Evolutionary conservation across 495 filamentous ascomycete genomes (phyloP), one percentile per base, ranked within the genome.

Genomic region (Evernia prunastri): DNA sequence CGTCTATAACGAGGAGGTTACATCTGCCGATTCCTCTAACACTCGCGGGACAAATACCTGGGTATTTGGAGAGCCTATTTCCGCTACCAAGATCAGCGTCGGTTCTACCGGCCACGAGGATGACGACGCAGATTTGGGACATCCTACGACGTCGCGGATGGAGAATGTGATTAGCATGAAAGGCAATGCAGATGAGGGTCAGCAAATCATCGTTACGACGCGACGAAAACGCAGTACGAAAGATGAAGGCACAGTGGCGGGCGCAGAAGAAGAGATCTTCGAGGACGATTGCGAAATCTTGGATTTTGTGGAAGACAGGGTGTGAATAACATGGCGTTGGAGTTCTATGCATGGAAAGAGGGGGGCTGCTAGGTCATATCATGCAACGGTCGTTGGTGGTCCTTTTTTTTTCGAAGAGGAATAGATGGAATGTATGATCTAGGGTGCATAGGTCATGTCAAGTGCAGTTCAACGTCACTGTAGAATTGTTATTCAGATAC

Each of bases 251-350:
- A 60, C 59, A 62, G 54, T 62, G n/a, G 67, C 39, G 23, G 81
- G 80, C 31, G 83, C 85, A 20, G 89, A 87, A 39, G 89, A 92
- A 43, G 91, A 90, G 5, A 94, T 96, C 74, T 96, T 96, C 69
- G 92, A 96, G 73, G 91, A 96, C 71, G 92, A 94, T 72, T 93
- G 89, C 70, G 92, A 95, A 70, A 89, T 96, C 63, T 79, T 96
- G 68, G 92, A 96, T 77, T 96, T 92, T 83, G 90, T 90, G 17
- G 86, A 88, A 69, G 89, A 95, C 71, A 80, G 90, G 69, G 90
- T 93, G 42, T 93, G 78, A 85, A 58, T 36, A 29, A 23, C 39
- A 23, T 35, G 39, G 61, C 51, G 29, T 31, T 33, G 37, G 37
- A 17, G 29, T 47, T 45, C 25, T 29, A 47, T 63, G 29, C 29